phyloP scores from a whole-genome alignment of 2,329 filamentous ascomycete genomes.

The Colletotrichum musicola region DNA sequence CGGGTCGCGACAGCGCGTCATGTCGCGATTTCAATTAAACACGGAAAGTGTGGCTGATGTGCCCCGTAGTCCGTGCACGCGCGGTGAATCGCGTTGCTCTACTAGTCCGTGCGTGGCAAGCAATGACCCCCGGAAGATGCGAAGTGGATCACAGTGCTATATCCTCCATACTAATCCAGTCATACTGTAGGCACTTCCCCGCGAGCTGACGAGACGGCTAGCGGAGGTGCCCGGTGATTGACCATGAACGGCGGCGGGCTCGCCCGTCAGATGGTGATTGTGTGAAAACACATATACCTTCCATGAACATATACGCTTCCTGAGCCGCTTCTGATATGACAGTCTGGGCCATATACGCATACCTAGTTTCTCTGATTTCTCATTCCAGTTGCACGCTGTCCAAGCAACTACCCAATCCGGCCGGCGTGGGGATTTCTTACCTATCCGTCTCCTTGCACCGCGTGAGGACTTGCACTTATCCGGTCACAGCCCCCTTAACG shows the following conservation, averaged over 20 bases:
- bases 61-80: not conserved
- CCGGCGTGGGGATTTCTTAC: not conserved
- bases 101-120: not conserved
- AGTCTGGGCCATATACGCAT: not conserved
- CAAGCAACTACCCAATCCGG: conserved; percentile 18
- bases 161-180: not conserved
- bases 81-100: not conserved
- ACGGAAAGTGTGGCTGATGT: not conserved
- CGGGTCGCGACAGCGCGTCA: conserved; percentile 24
- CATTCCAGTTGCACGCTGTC: not conserved
- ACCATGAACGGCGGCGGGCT: conserved; percentile 30
- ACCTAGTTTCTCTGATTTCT: not conserved
- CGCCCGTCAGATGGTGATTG: conserved; percentile 23
- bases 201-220: conserved; percentile 5
- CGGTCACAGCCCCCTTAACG: no score
- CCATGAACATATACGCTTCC: not conserved
- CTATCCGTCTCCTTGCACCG: not conserved
- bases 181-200: conserved; percentile 19
- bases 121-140: no score
- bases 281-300: conserved; percentile 6
- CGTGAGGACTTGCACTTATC: not conserved
- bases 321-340: conserved; percentile 1
- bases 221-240: conserved; percentile 34
- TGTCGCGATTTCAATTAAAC: conserved; percentile 33
- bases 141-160: no score